Percentiles rank a stretch among this genome's conserved stretches.
These are phyloP conservation scores for Paramecium bursaria DNA, from an alignment of 73 alveolate genomes.

Conservation along the genomic window DNA sequence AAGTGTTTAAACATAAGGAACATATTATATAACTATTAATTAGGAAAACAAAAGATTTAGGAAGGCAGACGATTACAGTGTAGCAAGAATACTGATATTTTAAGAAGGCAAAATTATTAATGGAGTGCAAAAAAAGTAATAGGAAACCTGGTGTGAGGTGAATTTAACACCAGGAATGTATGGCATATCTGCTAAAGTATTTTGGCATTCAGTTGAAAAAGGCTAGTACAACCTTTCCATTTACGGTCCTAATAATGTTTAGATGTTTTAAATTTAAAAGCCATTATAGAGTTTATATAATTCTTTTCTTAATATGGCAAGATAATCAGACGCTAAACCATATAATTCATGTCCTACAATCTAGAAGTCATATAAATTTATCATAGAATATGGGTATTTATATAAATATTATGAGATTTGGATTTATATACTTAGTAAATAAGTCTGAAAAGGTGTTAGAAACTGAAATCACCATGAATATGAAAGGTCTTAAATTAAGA, in stretches of 20 bases:
- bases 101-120: not conserved
- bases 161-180: not conserved
- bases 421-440: not conserved
- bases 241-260: too few species aligned
- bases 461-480: not conserved
- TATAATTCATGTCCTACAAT: too few species aligned
- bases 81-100: not conserved
- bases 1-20: not conserved
- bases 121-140: not conserved
- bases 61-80: not conserved
- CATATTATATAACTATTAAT: slow-evolving; percentile 15
- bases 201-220: not conserved
- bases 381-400: not conserved
- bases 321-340: too few species aligned
- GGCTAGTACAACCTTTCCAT: not conserved
- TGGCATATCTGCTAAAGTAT: not conserved
- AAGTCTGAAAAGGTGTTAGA: slow-evolving; percentile 27
- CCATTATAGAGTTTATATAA: too few species aligned
- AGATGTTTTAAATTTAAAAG: too few species aligned
- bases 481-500: not conserved
- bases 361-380: too few species aligned
- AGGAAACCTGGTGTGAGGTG: slow-evolving; percentile 25
- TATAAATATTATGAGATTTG: slow-evolving; percentile 34
- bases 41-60: slow-evolving; percentile 29
- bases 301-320: too few species aligned